phyloP scores from a whole-genome alignment of 179 eudicot genomes.

The Gypsophila paniculata region DNA sequence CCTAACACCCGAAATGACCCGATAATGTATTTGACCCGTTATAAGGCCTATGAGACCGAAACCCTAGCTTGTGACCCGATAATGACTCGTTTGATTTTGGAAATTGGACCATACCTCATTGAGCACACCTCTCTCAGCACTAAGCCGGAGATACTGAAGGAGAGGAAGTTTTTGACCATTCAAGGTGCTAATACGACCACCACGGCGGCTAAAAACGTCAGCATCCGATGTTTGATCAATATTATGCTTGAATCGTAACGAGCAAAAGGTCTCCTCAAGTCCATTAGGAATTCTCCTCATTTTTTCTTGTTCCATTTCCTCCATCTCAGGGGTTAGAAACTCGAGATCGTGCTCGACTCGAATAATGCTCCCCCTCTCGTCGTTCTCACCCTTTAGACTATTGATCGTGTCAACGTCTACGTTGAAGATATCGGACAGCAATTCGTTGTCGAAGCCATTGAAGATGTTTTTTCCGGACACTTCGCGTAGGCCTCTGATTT shows the following conservation, averaged over 20 bases:
- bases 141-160: conserved; percentile 39
- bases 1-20: no score
- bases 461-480: conserved; percentile 36
- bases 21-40: no score
- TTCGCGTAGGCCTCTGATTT: conserved; percentile 10
- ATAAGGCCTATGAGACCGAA: no score
- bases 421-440: conserved; percentile 28
- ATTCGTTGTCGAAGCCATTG: conserved; percentile 35
- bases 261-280: conserved; percentile 42
- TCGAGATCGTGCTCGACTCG: conserved; percentile 37
- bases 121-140: conserved; percentile 48
- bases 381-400: conserved; percentile 33
- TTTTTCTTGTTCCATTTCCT: conserved; percentile 14
- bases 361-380: conserved; percentile 46
- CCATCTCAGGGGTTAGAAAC: conserved; percentile 26
- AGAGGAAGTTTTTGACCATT: conserved; percentile 46
- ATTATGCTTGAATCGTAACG: conserved; percentile 32
- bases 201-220: conserved; percentile 46
- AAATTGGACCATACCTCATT: conserved; percentile 29
- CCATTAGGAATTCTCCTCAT: conserved; percentile 26
- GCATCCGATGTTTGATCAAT: conserved; percentile 27
- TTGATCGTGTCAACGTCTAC: conserved; percentile 33
- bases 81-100: no score
- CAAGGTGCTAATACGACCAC: conserved; percentile 40
- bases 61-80: no score